Conservation (phyloP, 2,329 filamentous ascomycete species). For the Aschersonia sp. region DNA sequence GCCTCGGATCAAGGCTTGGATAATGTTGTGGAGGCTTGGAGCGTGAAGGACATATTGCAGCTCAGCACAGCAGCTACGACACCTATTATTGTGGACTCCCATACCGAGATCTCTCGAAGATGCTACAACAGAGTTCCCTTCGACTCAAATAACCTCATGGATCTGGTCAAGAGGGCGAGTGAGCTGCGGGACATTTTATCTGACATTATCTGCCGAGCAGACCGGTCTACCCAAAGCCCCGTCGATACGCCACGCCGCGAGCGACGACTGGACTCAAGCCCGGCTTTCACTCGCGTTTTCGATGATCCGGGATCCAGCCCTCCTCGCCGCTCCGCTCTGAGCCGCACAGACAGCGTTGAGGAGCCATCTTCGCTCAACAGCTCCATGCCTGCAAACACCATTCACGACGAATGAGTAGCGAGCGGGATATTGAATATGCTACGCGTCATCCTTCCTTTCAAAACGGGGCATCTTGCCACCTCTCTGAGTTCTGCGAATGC, state of each 20-base stretch:
- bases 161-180: constrained; percentile 47
- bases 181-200: constrained; percentile 44
- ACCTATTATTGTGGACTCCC: constrained; percentile 12
- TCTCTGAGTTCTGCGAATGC: too few relatives aligned
- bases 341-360: constrained; percentile 32
- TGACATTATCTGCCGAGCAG: constrained; percentile 43
- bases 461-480: too few relatives aligned
- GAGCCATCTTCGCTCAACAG: constrained; percentile 35
- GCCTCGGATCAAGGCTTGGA: constrained; percentile 18
- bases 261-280: constrained; percentile 38
- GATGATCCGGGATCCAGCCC: constrained; percentile 45
- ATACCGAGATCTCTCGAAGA: constrained; percentile 17
- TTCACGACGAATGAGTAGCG: constrained; percentile 47
- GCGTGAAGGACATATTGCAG: constrained; percentile 51
- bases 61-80: constrained; percentile 22
- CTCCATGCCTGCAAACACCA: constrained; percentile 36
- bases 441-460: too few relatives aligned
- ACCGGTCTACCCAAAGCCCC: constrained; percentile 43
- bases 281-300: constrained; percentile 54
- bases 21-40: constrained; percentile 38
- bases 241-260: constrained; percentile 32
- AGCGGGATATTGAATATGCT: too few relatives aligned
- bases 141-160: constrained; percentile 53
- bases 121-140: constrained; percentile 39
- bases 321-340: constrained; percentile 33